These are phyloP conservation scores for Aotearoamyces nothofagi DNA, from an alignment of 2,329 filamentous ascomycete species.

Conservation along the genomic window DNA sequence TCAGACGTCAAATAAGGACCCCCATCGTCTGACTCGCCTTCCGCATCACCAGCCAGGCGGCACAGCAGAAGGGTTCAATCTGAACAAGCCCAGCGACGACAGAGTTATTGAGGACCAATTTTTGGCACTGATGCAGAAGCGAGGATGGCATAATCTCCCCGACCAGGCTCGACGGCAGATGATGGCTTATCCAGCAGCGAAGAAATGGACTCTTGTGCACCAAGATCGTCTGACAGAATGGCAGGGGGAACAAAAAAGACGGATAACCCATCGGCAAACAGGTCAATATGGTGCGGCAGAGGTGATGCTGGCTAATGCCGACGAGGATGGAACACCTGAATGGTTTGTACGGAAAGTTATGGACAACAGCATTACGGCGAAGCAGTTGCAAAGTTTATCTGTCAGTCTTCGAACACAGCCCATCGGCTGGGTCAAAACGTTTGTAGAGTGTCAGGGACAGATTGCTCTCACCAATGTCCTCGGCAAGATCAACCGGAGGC, in stretches of 20 bases:
- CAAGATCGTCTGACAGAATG: conserved; percentile 88
- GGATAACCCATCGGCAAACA: conserved; percentile 55
- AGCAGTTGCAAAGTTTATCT: conserved; percentile 82
- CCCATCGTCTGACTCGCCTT: conserved; percentile 40
- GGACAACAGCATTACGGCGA: conserved; percentile 85
- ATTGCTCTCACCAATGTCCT: conserved; percentile 90
- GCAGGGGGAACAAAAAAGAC: conserved; percentile 86
- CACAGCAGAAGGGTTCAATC: conserved; percentile 29
- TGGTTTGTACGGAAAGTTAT: conserved; percentile 97
- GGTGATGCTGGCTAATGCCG: conserved; percentile 62
- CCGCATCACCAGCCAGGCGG: conserved; percentile 18
- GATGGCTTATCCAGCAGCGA: conserved; percentile 83
- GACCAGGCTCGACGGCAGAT: conserved; percentile 92
- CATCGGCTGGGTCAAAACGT: conserved; percentile 92
- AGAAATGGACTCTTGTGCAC: conserved; percentile 96
- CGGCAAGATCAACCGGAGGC: conserved; percentile 84
- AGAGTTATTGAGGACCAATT: conserved; percentile 83
- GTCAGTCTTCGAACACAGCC: conserved; percentile 93
- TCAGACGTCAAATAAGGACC: conserved; percentile 25
- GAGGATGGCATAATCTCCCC: conserved; percentile 92
- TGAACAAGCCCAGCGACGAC: conserved; percentile 66
- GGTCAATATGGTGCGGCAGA: conserved; percentile 52
- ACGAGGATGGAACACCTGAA: conserved; percentile 91
- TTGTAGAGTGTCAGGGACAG: conserved; percentile 94
- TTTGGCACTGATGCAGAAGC: conserved; percentile 85